Conservation (phyloP, 2,329 filamentous ascomycete genomes). For the Xylariaceae sp. region DNA sequence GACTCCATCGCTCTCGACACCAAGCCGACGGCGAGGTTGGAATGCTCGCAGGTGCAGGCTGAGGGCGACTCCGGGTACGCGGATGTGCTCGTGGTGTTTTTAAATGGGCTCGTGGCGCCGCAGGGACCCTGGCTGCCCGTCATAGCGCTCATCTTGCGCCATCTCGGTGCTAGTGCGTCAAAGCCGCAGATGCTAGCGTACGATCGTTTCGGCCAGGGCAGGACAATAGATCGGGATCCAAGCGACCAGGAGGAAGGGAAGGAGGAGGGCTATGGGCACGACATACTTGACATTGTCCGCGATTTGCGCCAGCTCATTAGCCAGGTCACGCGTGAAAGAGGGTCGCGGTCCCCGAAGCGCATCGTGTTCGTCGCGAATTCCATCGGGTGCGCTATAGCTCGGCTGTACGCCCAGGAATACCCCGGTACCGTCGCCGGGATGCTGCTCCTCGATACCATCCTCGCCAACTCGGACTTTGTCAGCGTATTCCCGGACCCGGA, state of each 20-base stretch:
- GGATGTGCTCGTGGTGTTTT: slow-evolving; percentile 22
- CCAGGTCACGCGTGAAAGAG: slow-evolving; percentile 7
- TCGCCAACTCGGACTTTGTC: slow-evolving; percentile 52
- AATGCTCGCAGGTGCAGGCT: slow-evolving; percentile 17
- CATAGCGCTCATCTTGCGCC: slow-evolving; percentile 18
- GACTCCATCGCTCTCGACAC: slow-evolving; percentile 15
- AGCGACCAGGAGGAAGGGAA: slow-evolving; percentile 32
- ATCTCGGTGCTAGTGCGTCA: slow-evolving; percentile 16
- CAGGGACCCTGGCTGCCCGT: slow-evolving; percentile 23
- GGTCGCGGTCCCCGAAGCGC: slow-evolving; percentile 19
- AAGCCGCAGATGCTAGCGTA: slow-evolving; percentile 44
- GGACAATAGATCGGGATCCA: slow-evolving; percentile 38
- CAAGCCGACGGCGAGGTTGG: slow-evolving; percentile 18
- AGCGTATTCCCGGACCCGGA: slow-evolving; percentile 52
- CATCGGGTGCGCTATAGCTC: slow-evolving; percentile 47
- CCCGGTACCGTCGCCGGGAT: slow-evolving; percentile 40
- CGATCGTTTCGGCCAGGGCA: slow-evolving; percentile 54
- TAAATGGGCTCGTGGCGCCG: slow-evolving; percentile 26
- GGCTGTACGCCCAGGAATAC: slow-evolving; percentile 45
- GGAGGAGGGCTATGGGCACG: slow-evolving; percentile 45
- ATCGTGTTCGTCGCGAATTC: slow-evolving; percentile 47
- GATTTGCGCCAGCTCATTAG: slow-evolving; percentile 40
- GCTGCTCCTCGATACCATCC: slow-evolving; percentile 51
- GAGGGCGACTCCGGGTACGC: slow-evolving; percentile 10
- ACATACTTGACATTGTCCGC: slow-evolving; percentile 37